phyloP scores from a whole-genome alignment of 2,329 filamentous ascomycete species.

The Phialophora expanda region DNA sequence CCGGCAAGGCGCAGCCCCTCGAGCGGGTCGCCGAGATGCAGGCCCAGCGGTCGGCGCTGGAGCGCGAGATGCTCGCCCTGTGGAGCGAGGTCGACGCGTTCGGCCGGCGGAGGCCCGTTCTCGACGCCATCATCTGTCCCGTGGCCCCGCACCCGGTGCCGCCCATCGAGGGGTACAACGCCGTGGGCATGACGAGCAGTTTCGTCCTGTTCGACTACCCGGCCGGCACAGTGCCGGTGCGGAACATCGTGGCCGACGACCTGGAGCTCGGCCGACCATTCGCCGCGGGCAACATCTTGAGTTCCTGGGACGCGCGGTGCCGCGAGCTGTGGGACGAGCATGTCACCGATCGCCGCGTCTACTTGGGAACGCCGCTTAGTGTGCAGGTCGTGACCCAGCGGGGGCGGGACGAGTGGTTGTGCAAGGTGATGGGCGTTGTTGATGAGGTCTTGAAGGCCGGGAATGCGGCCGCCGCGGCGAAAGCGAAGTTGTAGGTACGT shows the following conservation, averaged over 20 bases:
- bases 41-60: constrained; percentile 57
- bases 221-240: constrained; percentile 62
- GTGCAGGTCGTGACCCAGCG: constrained; percentile 64
- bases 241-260: constrained; percentile 57
- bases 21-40: constrained; percentile 60
- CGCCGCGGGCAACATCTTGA: constrained; percentile 50
- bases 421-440: constrained; percentile 60
- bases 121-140: constrained; percentile 69
- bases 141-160: constrained; percentile 69
- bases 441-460: constrained; percentile 50
- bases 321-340: constrained; percentile 61
- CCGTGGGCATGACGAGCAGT: constrained; percentile 64
- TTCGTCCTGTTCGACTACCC: constrained; percentile 69
- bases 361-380: constrained; percentile 60
- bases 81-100: constrained; percentile 53
- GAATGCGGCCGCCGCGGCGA: neutral
- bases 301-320: constrained; percentile 67
- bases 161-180: constrained; percentile 66
- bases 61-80: constrained; percentile 61
- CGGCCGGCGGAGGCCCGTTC: constrained; percentile 46
- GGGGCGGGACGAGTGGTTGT: constrained; percentile 60
- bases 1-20: constrained; percentile 55
- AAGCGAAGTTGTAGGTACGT: constrained; percentile 21
- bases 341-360: constrained; percentile 59
- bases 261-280: constrained; percentile 53